Evolutionary conservation across 2,329 filamentous ascomycete genomes (phyloP), one percentile per base, ranked within the genome.

Genomic region (Calycina marina): DNA sequence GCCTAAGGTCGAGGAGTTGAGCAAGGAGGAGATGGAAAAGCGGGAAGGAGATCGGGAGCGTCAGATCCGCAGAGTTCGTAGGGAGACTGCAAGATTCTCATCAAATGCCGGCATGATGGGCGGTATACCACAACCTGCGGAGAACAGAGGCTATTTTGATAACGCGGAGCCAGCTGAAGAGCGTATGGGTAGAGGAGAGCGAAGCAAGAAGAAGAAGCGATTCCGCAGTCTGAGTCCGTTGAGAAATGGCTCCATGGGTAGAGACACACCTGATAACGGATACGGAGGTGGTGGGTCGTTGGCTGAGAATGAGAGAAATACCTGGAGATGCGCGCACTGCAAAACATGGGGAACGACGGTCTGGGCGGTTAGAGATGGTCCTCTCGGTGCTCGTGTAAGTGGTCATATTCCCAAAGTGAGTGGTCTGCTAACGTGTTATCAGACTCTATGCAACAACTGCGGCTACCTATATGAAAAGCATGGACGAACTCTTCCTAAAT

Each of bases 21-120:
- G 78, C 24, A 93, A 93, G 47, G 90, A 98, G 47, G 90, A 98
- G 51, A 96, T 98, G 33, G 90, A 98, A 58, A 93, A 93, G 60
- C 73, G 90, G 16, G 90, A 98, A 56, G 84, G 84, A 31, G 90
- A 98, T 52, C 72, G 90, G 25, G 90, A 98, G 56, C 68, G 90
- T 34, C 84, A 96, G 56, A 79, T 94, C 24, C 69, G 90, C 37
- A 69, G 90, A 37, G 60, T 94, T 40, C 71, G 90, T 35, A 69
- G 90, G 51, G 90, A 98, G 56, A 96, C 88, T 6, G 88, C 88
- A 1, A 71, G 85, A 15, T 93, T 96, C 54, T 90, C 82, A 36
- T 88, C 82, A 27, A 90, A 79, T 14, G 69, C 82, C 1, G 82
- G 82, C 36, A 83, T 92, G 65, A 62, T 77, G 4, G 78, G 81